Evolutionary conservation across 306 rosid genomes (phyloP).

Genomic region (Arachis stenosperma): DNA sequence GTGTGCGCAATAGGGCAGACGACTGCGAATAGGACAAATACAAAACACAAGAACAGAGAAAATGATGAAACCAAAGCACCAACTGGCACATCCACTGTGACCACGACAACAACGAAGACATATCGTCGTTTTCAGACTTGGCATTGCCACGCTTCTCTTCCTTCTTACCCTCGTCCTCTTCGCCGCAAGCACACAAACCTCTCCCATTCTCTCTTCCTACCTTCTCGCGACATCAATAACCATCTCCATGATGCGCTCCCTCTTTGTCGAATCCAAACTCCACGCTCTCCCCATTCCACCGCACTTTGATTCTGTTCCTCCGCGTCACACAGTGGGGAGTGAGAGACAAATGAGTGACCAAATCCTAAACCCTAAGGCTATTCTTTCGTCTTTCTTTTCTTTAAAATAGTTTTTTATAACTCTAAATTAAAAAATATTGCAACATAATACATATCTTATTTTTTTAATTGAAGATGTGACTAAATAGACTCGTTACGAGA

Average conservation of each 20-base stretch:
- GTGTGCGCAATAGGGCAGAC: too few relatives aligned
- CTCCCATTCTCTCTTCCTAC: conserved; percentile 60
- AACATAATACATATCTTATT: too few relatives aligned
- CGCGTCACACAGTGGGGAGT: conserved; percentile 51
- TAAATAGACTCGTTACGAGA: too few relatives aligned
- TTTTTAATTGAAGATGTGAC: too few relatives aligned
- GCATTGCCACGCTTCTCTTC: conserved; percentile 56
- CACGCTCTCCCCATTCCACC: conserved; percentile 52
- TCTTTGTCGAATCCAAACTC: conserved; percentile 77
- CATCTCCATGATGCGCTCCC: conserved; percentile 39
- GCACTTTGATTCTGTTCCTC: conserved; percentile 47
- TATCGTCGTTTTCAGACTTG: conserved; percentile 55
- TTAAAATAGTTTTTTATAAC: too few relatives aligned
- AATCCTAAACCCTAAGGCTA: too few relatives aligned
- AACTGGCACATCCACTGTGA: not conserved
- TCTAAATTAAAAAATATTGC: too few relatives aligned
- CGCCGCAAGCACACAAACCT: conserved; percentile 42
- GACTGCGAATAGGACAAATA: too few relatives aligned
- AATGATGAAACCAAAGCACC: conserved; percentile 74
- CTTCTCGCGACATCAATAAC: conserved; percentile 42
- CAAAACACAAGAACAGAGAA: not conserved
- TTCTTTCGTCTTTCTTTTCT: too few relatives aligned
- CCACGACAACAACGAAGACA: conserved; percentile 52
- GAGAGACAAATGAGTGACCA: too few relatives aligned
- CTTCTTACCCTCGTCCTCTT: conserved; percentile 55